Conservation (phyloP, 805 yeast genomes). For the Metschnikowia sp. region DNA sequence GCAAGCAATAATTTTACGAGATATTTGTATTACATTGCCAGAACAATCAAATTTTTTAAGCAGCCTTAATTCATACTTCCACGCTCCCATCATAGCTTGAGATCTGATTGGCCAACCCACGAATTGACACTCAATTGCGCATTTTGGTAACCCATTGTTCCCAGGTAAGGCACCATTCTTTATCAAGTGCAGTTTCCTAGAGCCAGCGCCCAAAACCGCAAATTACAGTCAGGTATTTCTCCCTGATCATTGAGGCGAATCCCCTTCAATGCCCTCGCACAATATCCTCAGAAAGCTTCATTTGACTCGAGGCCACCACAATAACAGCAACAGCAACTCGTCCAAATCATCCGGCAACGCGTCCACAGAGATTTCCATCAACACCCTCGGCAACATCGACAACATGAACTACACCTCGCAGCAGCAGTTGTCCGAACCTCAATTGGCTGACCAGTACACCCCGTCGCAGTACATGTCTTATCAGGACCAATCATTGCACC, state of each 20-base stretch:
- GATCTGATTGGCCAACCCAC: too few relatives aligned
- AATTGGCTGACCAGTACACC: background rate
- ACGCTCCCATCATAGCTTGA: too few relatives aligned
- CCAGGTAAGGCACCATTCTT: too few relatives aligned
- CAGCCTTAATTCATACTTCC: too few relatives aligned
- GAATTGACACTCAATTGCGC: too few relatives aligned
- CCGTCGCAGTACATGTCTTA: conserved; percentile 1
- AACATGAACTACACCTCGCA: conserved; percentile 15
- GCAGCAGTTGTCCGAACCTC: background rate
- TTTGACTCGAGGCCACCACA: conserved; percentile 11
- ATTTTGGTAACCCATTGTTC: too few relatives aligned
- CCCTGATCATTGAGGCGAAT: background rate
- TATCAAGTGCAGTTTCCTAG: too few relatives aligned
- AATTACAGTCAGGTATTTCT: too few relatives aligned
- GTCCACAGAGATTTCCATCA: conserved; percentile 8
- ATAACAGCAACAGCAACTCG: conserved; percentile 5
- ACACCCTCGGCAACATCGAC: conserved; percentile 11
- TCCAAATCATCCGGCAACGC: background rate
- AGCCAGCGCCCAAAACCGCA: too few relatives aligned
- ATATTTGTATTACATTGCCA: too few relatives aligned
- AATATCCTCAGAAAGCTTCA: conserved; percentile 18
- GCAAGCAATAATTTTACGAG: background rate
- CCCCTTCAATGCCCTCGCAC: conserved; percentile 12
- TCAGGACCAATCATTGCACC: background rate
- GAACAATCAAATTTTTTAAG: too few relatives aligned